Conservation (phyloP, 768 basidiomycete species). For the Russula olivacea region DNA sequence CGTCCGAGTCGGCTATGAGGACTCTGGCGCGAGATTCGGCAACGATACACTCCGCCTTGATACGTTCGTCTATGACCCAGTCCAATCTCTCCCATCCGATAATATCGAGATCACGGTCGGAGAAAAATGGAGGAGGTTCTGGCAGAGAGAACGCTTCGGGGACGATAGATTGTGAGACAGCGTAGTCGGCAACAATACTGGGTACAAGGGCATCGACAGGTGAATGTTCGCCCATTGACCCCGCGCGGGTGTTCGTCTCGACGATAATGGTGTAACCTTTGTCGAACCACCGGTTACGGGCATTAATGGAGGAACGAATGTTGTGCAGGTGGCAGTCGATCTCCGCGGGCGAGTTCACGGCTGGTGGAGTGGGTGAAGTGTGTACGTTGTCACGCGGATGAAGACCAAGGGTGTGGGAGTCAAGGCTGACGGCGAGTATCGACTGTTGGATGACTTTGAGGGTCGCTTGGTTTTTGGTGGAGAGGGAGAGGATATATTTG, state of each 20-base stretch:
- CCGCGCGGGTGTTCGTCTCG: conserved; percentile 78
- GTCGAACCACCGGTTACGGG: conserved; percentile 85
- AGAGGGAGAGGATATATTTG: conserved; percentile 57
- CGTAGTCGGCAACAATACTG: conserved; percentile 80
- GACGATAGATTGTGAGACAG: conserved; percentile 63
- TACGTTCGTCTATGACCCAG: conserved; percentile 63
- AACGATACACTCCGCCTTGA: conserved; percentile 48
- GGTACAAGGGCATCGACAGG: conserved; percentile 88
- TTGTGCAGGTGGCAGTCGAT: conserved; percentile 73
- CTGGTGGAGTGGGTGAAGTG: conserved; percentile 1
- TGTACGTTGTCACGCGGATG: conserved; percentile 29
- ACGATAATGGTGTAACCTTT: conserved; percentile 79
- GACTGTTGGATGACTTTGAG: conserved; percentile 65
- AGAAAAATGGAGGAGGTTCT: conserved; percentile 18
- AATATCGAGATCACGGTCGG: conserved; percentile 11
- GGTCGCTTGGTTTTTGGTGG: conserved; percentile 53
- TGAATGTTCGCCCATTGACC: conserved; percentile 87
- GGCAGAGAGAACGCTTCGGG: conserved; percentile 35
- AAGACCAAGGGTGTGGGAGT: conserved; percentile 48
- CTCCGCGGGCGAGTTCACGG: conserved; percentile 28
- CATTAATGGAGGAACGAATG: conserved; percentile 57
- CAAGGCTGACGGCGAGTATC: conserved; percentile 75
- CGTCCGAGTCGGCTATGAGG: conserved; percentile 75
- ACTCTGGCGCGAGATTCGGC: conserved; percentile 52
- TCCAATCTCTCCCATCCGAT: conserved; percentile 58